These are phyloP conservation scores for Psidium guajava DNA, from an alignment of 345 rosid species.

Conservation along the genomic window DNA sequence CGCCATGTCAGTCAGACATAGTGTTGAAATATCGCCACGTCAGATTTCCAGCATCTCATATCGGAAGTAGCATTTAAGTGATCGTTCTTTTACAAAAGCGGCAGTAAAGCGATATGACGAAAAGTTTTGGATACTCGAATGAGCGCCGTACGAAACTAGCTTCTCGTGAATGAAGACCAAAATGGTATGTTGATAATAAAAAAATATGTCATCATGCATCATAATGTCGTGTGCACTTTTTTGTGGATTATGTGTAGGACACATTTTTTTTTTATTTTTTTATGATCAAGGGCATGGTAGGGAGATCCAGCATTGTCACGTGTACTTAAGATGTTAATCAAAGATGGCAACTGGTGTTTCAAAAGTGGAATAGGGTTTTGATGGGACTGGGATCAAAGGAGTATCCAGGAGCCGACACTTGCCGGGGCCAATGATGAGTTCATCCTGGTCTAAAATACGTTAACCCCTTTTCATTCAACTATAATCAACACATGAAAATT, in stretches of 20 bases:
- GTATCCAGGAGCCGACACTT: not conserved
- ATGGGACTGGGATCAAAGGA: not conserved
- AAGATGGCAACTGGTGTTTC: not conserved
- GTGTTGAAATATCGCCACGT: no score
- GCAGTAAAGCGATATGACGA: no score
- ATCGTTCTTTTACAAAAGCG: no score
- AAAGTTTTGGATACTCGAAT: no score
- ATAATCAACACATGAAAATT: not conserved
- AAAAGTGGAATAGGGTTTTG: not conserved
- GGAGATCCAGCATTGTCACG: no score
- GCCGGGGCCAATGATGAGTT: not conserved
- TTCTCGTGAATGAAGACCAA: not conserved
- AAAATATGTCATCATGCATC: not conserved
- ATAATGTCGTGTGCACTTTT: not conserved
- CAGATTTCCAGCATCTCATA: no score
- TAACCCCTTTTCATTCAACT: not conserved
- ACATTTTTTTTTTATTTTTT: not conserved
- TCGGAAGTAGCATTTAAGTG: no score
- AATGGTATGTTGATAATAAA: not conserved
- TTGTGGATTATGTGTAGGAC: not conserved
- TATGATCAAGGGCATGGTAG: no score
- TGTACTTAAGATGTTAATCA: not conserved
- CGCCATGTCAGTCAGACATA: no score
- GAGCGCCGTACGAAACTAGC: no score
- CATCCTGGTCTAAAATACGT: not conserved